Evolutionary conservation across 306 rosid genomes (phyloP), one percentile per base, ranked within the genome.

Genomic region (Lotus japonicus): DNA sequence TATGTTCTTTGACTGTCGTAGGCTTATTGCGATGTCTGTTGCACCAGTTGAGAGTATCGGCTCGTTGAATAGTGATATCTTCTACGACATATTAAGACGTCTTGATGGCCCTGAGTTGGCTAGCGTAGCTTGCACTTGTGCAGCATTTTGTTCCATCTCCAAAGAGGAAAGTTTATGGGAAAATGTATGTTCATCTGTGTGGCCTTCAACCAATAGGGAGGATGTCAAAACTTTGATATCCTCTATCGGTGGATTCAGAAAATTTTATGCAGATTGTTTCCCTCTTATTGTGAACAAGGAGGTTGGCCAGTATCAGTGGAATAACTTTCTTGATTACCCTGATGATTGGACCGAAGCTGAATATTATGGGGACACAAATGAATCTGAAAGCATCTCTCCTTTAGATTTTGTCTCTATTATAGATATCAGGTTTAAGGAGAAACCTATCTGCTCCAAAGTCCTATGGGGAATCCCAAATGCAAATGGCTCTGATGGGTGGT

Each of bases 291-390:
- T 89, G 46, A 88, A 83, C 84, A 87, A 92, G 76, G 90, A 89
- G 67, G 86, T 84, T 9, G 72, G 76, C 2, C 88, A 86, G 59
- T 76, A 77, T 77, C 87, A 68, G 33, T 71, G 78, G 87, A 76
- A 81, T 43, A 75, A 61, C 73, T 70, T 64, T 72, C 86, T 66
- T 0, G 88, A 89, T 74, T 87, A 85, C 75, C 86, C 90, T 10
- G 95, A 92, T 63, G 90, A 92, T 65, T 92, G 92, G 98, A 84
- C 92, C 0, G 95, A 89, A 76, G 95, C 92, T 17, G 95, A 89
- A 74, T 87, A 85, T 77, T 92, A 89, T 1, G 92, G 92, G 35
- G 96, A 89, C 67, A 68, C 73, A 79, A 76, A 77, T 73, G 95
- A 81, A 36, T 74, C 63, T 4, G 83, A 84, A 59, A 74, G 80